A percentile compares a stretch with the other conserved stretches of the same genome.
These are phyloP conservation scores for Nitzschia sp. DNA, from an alignment of 108 stramenopile genomes.

Conservation along the genomic window DNA sequence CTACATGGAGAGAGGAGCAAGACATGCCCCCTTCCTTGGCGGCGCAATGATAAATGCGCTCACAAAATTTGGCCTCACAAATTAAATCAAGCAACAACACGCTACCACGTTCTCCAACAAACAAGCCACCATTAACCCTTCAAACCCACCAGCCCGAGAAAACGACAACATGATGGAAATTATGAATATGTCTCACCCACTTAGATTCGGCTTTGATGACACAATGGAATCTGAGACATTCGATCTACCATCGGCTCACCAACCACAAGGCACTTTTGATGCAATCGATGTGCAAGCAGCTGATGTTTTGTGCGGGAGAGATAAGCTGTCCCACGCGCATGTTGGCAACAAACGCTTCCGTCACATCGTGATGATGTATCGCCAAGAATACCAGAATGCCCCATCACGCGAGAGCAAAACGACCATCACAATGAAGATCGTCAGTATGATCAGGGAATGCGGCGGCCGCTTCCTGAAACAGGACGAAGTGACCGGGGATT, in stretches of 20 bases:
- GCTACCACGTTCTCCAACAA: not conserved
- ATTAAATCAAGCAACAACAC: too few species aligned
- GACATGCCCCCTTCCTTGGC: too few species aligned
- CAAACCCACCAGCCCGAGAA: not conserved
- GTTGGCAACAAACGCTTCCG: conserved; percentile 35
- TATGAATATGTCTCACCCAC: not conserved
- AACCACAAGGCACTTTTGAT: not conserved
- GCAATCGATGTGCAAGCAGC: not conserved
- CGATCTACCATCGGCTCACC: not conserved
- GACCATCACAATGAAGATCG: conserved; percentile 11
- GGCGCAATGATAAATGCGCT: not conserved
- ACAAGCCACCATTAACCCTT: conserved; percentile 4
- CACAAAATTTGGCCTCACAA: not conserved
- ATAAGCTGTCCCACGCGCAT: conserved; percentile 18
- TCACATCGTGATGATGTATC: conserved; percentile 11
- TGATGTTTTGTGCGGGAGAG: conserved; percentile 37
- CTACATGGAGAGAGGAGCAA: too few species aligned
- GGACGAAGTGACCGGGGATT: conserved; percentile 19
- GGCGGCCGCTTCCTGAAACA: conserved; percentile 30
- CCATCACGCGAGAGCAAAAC: conserved; percentile 25
- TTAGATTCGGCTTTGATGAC: not conserved
- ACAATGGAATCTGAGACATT: not conserved
- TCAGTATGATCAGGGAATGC: not conserved
- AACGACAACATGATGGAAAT: conserved; percentile 3
- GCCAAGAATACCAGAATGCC: conserved; percentile 19